Evolutionary conservation across 768 basidiomycete species (phyloP).

Genomic region (Sarcodon aspratus): DNA sequence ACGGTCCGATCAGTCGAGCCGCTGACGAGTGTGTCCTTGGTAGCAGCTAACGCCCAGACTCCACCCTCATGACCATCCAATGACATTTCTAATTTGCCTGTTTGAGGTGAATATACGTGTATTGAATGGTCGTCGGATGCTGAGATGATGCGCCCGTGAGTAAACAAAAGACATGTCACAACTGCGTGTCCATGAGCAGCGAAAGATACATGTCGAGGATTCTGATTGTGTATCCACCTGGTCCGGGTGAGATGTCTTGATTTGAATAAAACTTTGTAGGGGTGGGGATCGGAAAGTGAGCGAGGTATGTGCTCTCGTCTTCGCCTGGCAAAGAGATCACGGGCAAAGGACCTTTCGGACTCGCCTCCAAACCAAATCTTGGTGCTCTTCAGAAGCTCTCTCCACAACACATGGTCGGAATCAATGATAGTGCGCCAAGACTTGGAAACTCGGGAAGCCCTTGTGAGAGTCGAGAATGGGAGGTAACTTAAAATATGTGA

Average conservation of each 20-base stretch:
- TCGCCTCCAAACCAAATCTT: constrained; percentile 86
- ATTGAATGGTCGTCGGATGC: constrained; percentile 97
- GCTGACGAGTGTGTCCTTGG: constrained; percentile 79
- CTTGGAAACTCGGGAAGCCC: constrained; percentile 80
- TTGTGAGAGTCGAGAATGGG: constrained; percentile 70
- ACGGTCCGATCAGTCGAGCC: constrained; percentile 93
- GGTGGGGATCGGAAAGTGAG: constrained; percentile 65
- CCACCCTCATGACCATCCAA: constrained; percentile 91
- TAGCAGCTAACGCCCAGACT: constrained; percentile 92
- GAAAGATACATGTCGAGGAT: constrained; percentile 73
- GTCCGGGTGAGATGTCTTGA: constrained; percentile 73
- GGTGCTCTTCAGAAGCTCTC: constrained; percentile 71
- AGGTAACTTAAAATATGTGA: constrained; percentile 82
- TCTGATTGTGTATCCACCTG: constrained; percentile 66
- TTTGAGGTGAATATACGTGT: constrained; percentile 84
- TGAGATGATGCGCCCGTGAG: constrained; percentile 88
- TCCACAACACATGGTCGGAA: constrained; percentile 84
- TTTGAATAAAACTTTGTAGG: constrained; percentile 90
- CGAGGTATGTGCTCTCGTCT: constrained; percentile 29
- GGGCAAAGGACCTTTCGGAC: constrained; percentile 72
- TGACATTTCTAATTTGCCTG: constrained; percentile 61
- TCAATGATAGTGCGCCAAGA: constrained; percentile 91
- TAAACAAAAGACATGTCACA: constrained; percentile 94
- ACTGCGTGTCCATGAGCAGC: constrained; percentile 83
- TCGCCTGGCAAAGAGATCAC: constrained; percentile 54